These are phyloP conservation scores for Fusarium citri DNA, from an alignment of 2,329 filamentous ascomycete genomes.

Conservation along the genomic window DNA sequence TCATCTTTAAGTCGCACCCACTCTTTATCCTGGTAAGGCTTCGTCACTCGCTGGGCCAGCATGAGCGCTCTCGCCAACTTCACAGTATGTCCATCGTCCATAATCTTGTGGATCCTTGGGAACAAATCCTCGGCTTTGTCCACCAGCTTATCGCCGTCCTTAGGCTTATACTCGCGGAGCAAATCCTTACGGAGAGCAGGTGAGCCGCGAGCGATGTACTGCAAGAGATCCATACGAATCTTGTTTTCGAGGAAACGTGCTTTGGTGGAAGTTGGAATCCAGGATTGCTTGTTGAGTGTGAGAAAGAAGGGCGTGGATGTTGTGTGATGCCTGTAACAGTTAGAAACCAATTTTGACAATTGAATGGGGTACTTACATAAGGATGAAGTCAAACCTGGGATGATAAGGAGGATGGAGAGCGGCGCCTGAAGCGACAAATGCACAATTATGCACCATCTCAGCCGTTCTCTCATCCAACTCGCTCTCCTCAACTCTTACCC, in stretches of 20 bases:
- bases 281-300: slow-evolving; percentile 70
- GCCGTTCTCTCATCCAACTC: slow-evolving; percentile 66
- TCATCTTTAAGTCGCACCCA: slow-evolving; percentile 66
- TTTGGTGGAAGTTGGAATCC: slow-evolving; percentile 71
- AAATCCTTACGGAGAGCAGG: slow-evolving; percentile 70
- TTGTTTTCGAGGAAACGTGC: slow-evolving; percentile 84
- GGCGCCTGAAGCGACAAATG: slow-evolving; percentile 62
- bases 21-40: slow-evolving; percentile 57
- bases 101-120: slow-evolving; percentile 58
- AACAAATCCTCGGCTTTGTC: slow-evolving; percentile 62
- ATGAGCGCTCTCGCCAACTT: slow-evolving; percentile 80
- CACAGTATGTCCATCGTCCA: slow-evolving; percentile 84
- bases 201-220: slow-evolving; percentile 77
- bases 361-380: slow-evolving; percentile 58
- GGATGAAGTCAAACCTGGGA: slow-evolving; percentile 84
- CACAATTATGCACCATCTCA: slow-evolving; percentile 75
- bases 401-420: slow-evolving; percentile 73
- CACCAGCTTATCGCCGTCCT: slow-evolving; percentile 57
- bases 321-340: slow-evolving; percentile 73
- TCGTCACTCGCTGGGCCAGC: slow-evolving; percentile 67
- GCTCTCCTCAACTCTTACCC: slow-evolving; percentile 66
- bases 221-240: slow-evolving; percentile 76
- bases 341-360: not conserved
- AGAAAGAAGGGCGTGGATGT: slow-evolving; percentile 81
- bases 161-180: slow-evolving; percentile 70